Evolutionary conservation across 495 filamentous ascomycete genomes (phyloP), one percentile per base, ranked within the genome.

Genomic region (Neurospora tetraspora): DNA sequence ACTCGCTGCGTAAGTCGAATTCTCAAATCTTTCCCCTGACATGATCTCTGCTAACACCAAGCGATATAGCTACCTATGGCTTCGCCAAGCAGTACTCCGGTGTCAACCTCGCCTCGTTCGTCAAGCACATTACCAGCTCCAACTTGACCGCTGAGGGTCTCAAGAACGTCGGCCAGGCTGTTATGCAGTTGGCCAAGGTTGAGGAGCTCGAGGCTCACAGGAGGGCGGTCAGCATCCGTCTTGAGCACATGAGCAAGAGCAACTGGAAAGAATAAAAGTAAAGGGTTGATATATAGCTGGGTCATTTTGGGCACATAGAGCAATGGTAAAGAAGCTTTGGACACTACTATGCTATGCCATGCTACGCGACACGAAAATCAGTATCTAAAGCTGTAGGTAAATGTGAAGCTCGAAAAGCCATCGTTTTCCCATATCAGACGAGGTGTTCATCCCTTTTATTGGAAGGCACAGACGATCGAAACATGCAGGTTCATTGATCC

Each of bases 61-160:
- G 74, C n/a, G 36, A 45, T 39, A 27, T 72, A 97, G 94, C 96
- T 74, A 99, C 96, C 23, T 98, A 97, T 78, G 96, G 96, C 43
- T 99, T 96, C 76, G 96, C 96, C 65, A 96, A 94, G 82, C 96
- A 99, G 78, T 99, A 99, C 83, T 97, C 94, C 4, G 96, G 96
- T 47, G 96, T 99, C 74, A 99, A 97, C 80, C 89, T 99, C 2
- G 94, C 88, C 5, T 97, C 94, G 0, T 99, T 97, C 83, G 86
- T 97, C 74, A 99, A 99, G 85, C 93, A 98, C 82, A 95, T 99
- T 78, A 99, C 96, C 10, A 93, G 91, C 81, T 92, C 93, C 0
- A 91, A 96, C 80, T 85, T 99, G 74, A 96, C 94, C 0, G 88
- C 89, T 27, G 88, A 98, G 72, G 96, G 96, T 1, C 82, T 99